Evolutionary conservation across 2,329 filamentous ascomycete species (phyloP), one percentile per base, ranked within the genome.

Genomic region (Clarireedia hainanense): DNA sequence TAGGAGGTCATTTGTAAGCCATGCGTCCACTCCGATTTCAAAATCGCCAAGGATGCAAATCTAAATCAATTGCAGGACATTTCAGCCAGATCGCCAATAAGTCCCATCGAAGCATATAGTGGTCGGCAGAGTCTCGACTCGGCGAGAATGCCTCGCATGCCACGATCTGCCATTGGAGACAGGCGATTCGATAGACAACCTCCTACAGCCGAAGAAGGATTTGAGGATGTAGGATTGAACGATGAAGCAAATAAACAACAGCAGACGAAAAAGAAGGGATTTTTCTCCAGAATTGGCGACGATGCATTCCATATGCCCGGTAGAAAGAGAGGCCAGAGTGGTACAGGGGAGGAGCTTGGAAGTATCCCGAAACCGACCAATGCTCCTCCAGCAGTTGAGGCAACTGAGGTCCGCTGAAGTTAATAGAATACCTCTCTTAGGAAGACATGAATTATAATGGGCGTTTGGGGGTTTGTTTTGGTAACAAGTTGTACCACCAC

Each of bases 201-300:
- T 27, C 77, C 82, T n/a, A 87, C 84, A 30, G 79, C 83, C 43
- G 89, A 94, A 65, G 89, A 95, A 66, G 77, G 76, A 14, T 96
- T 97, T 64, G 92, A 96, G 69, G 92, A 97, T 52, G 89, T 97
- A 7, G 90, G 90, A 4, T 75, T 97, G 47, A 83, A 85, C 57
- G 91, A 96, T 62, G 89, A 94, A 39, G 80, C 81, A 59, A 74
- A 68, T 23, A 74, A 73, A 52, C 69, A 63, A 52, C 42, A 46
- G 72, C 65, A 71, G 47, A 64, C 66, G 7, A 73, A 79, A 15
- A 91, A 89, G 75, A 91, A 89, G 74, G 80, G 88, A 12, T 85
- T 96, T 67, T 89, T 97, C 61, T 80, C 89, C 49, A 84, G 87
- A 61, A 91, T 96, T 66, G 86, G 86, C 52, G 87, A 91, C 10